Conservation (phyloP, 1,139 yeast species). For the Candida frijolesensis region DNA sequence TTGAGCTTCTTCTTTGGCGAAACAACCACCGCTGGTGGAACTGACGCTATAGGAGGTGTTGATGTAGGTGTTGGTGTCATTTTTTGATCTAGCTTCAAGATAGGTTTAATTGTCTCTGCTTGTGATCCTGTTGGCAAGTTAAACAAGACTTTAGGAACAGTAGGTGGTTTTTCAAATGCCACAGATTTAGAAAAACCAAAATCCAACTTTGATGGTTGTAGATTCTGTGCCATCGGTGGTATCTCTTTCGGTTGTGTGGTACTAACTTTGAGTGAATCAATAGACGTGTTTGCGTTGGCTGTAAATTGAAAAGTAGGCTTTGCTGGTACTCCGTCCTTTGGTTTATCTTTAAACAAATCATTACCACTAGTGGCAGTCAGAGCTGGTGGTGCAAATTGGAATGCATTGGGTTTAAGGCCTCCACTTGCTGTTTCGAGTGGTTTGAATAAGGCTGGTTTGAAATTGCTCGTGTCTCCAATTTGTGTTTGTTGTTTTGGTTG, state of each 20-base stretch:
- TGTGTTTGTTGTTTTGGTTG: background rate
- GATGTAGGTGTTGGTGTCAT: conserved; percentile 3
- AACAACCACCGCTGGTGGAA: background rate
- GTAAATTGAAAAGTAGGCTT: conserved; percentile 6
- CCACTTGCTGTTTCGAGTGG: background rate
- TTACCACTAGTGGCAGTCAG: background rate
- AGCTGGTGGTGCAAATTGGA: background rate
- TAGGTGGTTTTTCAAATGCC: background rate
- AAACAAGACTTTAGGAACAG: background rate
- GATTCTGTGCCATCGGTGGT: background rate
- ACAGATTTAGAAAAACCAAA: conserved; percentile 10
- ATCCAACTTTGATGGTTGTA: conserved; percentile 6
- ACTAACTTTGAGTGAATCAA: background rate
- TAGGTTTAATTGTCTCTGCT: background rate
- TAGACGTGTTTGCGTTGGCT: background rate
- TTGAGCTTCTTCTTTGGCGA: conserved; percentile 15
- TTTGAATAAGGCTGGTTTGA: conserved; percentile 1
- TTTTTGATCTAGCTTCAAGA: background rate
- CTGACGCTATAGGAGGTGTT: background rate
- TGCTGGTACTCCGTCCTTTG: background rate
- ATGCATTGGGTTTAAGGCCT: background rate
- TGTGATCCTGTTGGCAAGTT: background rate
- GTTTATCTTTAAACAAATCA: background rate
- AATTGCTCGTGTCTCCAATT: too few relatives aligned
- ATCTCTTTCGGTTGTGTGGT: background rate